Base-by-base conservation (phyloP, 805 yeast genomes). In the Kodamaea neixiangensis region DNA sequence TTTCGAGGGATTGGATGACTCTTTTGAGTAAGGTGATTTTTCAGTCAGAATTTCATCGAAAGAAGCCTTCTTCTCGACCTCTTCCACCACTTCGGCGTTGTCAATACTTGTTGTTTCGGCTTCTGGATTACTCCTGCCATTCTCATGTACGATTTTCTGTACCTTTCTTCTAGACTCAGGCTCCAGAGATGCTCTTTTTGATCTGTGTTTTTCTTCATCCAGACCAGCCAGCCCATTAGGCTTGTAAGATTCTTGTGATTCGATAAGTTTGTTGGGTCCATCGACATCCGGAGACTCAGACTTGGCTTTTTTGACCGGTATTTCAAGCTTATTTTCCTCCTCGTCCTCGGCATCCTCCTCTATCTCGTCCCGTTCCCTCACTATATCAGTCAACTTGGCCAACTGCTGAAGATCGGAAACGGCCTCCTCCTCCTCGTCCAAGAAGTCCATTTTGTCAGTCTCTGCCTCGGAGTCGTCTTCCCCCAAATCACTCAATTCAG, bases 81-180 rank as follows among this genome's bases (percentile, higher is more conserved):
- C 93, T 57, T 91, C 97, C 46, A 91, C 97, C 56, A 92, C 97
- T 52, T 91, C 97, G 67, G 91, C 96, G 51, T 91, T 97, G 68
- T 91, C 97, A 34, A 7, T 34, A n/a, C 19, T 37, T 17, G 41
- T 7, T 37, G 6, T 13, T 7, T 17, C 41, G 38, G 13, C 15
- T 14, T 34, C 38, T 34, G 31, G 31, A 13, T 13, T 25, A 7
- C 11, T 25, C 10, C 31, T 25, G 3, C 31, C 31, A 25, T 52
- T 97, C 98, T 25, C 31, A 25, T 3, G 7, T 3, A 3, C 15
- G 38, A 14, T 13, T 34, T 34, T 34, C 7, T n/a, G 38, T 34
- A 15, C 5, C 18, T 34, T 34, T 14, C 38, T 13, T 15, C 18
- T n/a, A 10, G 38, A 34, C 9, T 34, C 38, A 14, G 38, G 38